Base-by-base conservation (phyloP, 2,329 filamentous ascomycete genomes). In the Aspergillus sojae region DNA sequence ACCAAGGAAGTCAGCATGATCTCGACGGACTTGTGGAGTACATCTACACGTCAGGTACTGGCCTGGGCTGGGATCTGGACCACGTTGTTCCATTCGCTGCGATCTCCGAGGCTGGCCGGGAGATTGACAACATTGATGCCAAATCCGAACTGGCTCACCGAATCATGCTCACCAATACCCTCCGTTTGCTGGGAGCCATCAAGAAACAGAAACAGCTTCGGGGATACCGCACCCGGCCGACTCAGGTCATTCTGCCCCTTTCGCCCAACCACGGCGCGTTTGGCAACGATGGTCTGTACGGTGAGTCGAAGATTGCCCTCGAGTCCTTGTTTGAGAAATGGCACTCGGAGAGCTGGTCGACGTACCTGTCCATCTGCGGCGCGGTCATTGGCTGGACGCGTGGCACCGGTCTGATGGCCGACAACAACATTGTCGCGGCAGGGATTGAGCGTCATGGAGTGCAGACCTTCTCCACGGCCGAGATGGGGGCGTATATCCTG, bases 211-310 rank as follows among this genome's bases (percentile, higher is more conserved):
- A 99, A 85, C 86, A 90, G 32, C 86, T 90, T 68, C 89, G 91
- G 69, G 93, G 92, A 63, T 97, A 95, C 74, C 93, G 97, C 82
- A 99, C 95, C 39, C 92, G 95, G 43, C 95, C 95, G 57, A 95
- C 95, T 28, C 95, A 99, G 80, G 94, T 98, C 73, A 94, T 99
- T 65, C 86, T 99, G 23, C 95, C 95, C 54, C 85, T 99, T 9
- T 99, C 95, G 3, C 95, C 95, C 63, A 99, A 99, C 83, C 95
- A 99, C 81, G 95, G 95, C 70, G 99, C 94, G 34, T 99, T 99
- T 72, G 95, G 95, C 75, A 98, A 93, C 76, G 95, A 99, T 72
- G 95, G 95, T 83, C 87, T 99, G 56, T 99, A 99, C 83, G 96
- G 94, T 7, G 95, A 99, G 82, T 98, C 95, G 55, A 99, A 99